Base-by-base conservation (phyloP, 345 rosid species). In the Diplotaxis tenuifolia region DNA sequence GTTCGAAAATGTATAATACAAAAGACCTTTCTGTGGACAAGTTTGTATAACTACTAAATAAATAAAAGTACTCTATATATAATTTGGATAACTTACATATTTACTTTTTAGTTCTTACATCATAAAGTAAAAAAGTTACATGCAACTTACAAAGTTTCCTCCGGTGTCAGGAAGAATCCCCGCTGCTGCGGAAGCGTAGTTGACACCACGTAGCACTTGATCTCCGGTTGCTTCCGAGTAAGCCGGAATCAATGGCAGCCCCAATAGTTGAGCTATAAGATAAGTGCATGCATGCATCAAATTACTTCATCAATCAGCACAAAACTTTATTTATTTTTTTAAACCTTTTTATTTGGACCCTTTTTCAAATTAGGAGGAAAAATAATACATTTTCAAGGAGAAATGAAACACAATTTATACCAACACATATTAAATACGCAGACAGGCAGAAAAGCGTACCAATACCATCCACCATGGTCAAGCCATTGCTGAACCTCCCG, bases 171-270 rank as follows among this genome's bases (percentile, higher is more conserved):
- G 96, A 16, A 95, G 98, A 47, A 95, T 92, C 15, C 99, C 99
- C 0, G 99, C 92, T 3, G 99, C 99, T 0, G 99, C 97, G 11
- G 99, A 95, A 54, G 99, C 99, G 34, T 92, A 95, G 84, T 95
- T 95, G 76, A 90, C 85, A 0, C 97, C 99, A 42, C 83, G 89
- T 61, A 92, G 88, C 49, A 95, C 77, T 79, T 90, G 84, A 38
- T 85, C 84, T 7, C 93, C 91, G 20, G 96, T 78, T 20, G 97
- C 98, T 72, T 88, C 87, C 5, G 96, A 84, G 78, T 71, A 82
- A 3, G 99, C 85, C 56, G 98, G 99, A 77, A 88, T 90, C 63
- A 92, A 57, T 7, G 99, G 98, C 40, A 95, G 87, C 49, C 96
- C 96, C 16, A 90, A 78, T 12, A 85, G 81, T 72, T 83, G 85